Evolutionary conservation across 495 filamentous ascomycete species (phyloP), one percentile per base, ranked within the genome.

Genomic region (Cercophora samala): DNA sequence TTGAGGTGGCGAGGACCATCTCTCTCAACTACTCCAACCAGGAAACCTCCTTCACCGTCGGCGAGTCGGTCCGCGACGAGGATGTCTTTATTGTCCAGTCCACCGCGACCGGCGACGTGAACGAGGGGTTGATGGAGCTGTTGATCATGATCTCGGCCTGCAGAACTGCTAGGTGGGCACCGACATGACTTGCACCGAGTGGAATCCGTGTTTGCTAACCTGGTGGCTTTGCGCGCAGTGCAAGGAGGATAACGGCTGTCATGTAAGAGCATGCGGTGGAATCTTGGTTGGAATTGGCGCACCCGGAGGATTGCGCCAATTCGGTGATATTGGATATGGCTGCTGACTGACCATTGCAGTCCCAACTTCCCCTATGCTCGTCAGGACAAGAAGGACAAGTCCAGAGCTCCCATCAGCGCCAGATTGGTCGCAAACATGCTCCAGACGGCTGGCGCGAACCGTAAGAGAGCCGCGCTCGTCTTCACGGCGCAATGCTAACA

Each of bases 111-210:
- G 93, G 94, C 75, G 93, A 97, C 75, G 93, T 99, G 82, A 99
- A 99, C 80, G 96, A 99, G 76, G 95, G 93, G 58, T 85, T 99
- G 62, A 99, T 99, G 95, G 95, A 99, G 80, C 87, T 99, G 58
- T 85, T 99, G 42, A 98, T 98, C 78, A 97, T 98, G 88, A 97
- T 98, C 82, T 96, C 97, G 75, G 95, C 95, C 62, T 99, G 95
- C 85, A 94, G 96, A 72, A 97, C 95, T 23, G 96, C 95, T 46
- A 76, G 74, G 74, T 76, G 67, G 26, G 66, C 24, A 25, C 26
- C 46, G 15, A 66, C 32, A 17, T 46, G 37, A 46, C 37, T 1
- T 11, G 3, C 37, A 46, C 37, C 37, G 15, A 46, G 5, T 60
- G 23, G 5, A 17, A 13, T 37, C 23, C 6, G 4, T 11, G 17